Evolutionary conservation across 2,329 filamentous ascomycete species (phyloP), one percentile per base, ranked within the genome.

Genomic region (Alternaria brassicicola): DNA sequence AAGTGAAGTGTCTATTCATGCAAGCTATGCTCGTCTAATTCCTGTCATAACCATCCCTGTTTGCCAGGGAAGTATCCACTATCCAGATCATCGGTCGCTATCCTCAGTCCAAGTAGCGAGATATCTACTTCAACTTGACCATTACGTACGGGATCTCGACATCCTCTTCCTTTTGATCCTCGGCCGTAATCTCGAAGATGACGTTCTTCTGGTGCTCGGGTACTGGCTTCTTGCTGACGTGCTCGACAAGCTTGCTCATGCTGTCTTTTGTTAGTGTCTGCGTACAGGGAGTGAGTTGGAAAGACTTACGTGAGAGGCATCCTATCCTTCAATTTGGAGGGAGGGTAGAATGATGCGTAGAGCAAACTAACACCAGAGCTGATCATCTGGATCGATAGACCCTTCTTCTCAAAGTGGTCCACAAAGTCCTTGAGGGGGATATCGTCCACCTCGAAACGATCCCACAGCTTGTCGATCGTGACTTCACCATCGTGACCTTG

Each of bases 81-180:
- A 23, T 28, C 39, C 48, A 39, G 46, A 25, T 28, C 30, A 3
- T 52, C 33, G 31, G 2, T 52, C 33, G 31, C 41, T 38, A 39
- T 15, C 12, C 31, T 19, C 19, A 17, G 17, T 30, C 17, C 10
- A 51, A 45, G 17, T 33, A 43, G 6, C 25, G 36, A 43, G 15
- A 26, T 52, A 9, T 57, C 48, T 68, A 81, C 70, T 83, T 81
- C 58, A 93, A 81, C 82, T 89, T 94, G 65, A 97, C 88, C 88
- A 94, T 96, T 72, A 98, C 92, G 77, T 97, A 98, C 4, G 95
- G 95, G 66, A 98, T 90, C 80, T 99, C 95, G 1, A 98, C 94
- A 76, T 99, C 95, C 80, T 98, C 92, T 63, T 91, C 94, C 3
- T 87, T 89, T 73, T 87, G 82, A 74, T 98, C 95, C 76, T 98